Evolutionary conservation across 257 asterid species (phyloP).

Genomic region (Jaltomata sinuosa): DNA sequence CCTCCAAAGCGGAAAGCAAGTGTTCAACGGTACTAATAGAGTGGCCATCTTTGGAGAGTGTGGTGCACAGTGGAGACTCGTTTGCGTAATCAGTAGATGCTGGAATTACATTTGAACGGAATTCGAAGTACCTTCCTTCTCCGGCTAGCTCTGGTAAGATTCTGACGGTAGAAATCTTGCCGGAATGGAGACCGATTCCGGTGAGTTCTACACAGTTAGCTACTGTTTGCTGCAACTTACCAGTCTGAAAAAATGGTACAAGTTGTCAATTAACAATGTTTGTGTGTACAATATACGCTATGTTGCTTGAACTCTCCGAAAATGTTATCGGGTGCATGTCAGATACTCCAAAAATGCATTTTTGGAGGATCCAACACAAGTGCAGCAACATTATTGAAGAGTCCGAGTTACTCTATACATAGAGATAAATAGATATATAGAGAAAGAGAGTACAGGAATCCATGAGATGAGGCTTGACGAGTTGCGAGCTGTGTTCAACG

Average conservation of each 20-base stretch:
- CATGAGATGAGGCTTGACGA: conserved; percentile 46
- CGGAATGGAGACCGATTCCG: conserved; percentile 85
- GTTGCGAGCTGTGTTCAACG: conserved; percentile 30
- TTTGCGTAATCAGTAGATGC: conserved; percentile 56
- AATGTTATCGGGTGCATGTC: too few relatives aligned
- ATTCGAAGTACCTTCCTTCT: conserved; percentile 56
- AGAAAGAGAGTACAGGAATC: conserved; percentile 45
- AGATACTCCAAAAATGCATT: too few relatives aligned
- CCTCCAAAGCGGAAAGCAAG: conserved; percentile 92
- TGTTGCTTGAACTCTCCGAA: too few relatives aligned
- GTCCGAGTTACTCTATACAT: too few relatives aligned
- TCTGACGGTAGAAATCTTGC: conserved; percentile 51
- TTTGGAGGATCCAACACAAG: too few relatives aligned
- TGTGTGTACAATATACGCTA: not conserved
- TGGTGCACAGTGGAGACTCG: conserved; percentile 69
- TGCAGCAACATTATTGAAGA: too few relatives aligned
- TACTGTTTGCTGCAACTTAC: conserved; percentile 75
- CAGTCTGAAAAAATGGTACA: conserved; percentile 39
- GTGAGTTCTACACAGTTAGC: conserved; percentile 47
- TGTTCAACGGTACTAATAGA: conserved; percentile 74
- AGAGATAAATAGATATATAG: not conserved
- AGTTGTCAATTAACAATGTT: not conserved
- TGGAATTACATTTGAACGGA: conserved; percentile 41
- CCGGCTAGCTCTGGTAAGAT: conserved; percentile 61
- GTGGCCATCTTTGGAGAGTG: conserved; percentile 54